These are phyloP conservation scores for Hevea brasiliensis DNA, from an alignment of 345 rosid species.

Conservation along the genomic window DNA sequence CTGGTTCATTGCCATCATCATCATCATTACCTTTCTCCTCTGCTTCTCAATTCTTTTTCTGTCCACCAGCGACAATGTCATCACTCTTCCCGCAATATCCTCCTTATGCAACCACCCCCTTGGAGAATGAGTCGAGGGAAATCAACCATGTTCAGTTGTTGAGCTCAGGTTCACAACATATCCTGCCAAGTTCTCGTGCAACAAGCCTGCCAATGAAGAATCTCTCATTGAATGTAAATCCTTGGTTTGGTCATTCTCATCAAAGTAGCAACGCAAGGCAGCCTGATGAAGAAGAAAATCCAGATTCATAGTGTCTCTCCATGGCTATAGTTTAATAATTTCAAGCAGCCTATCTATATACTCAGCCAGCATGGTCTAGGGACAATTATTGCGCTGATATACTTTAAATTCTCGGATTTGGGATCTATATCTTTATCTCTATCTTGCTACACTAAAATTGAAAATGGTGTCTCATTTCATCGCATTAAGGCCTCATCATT, in stretches of 20 bases:
- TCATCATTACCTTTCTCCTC: slow-evolving; percentile 33
- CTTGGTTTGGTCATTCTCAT: slow-evolving; percentile 35
- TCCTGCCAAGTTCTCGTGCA: not conserved
- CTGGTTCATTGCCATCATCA: slow-evolving; percentile 26
- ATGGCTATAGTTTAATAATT: no score
- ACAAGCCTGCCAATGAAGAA: slow-evolving; percentile 39
- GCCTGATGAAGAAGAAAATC: slow-evolving; percentile 20
- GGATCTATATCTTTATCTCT: no score
- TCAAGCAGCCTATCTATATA: no score
- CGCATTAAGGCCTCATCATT: no score
- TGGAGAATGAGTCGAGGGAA: slow-evolving; percentile 17
- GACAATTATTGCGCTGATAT: no score
- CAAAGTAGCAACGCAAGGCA: slow-evolving; percentile 15
- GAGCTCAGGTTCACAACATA: slow-evolving; percentile 16
- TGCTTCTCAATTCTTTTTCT: slow-evolving; percentile 53
- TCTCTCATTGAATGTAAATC: slow-evolving; percentile 42
- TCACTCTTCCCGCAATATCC: slow-evolving; percentile 58
- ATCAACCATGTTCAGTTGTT: slow-evolving; percentile 22
- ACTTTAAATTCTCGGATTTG: no score
- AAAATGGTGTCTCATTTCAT: no score
- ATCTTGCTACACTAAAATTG: no score
- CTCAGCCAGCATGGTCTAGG: no score
- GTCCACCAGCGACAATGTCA: slow-evolving; percentile 59
- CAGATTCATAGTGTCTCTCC: slow-evolving; percentile 2
- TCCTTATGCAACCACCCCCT: slow-evolving; percentile 31